Base-by-base conservation (phyloP, 352 stramenopile genomes). In the Globisporangium viniferum region DNA sequence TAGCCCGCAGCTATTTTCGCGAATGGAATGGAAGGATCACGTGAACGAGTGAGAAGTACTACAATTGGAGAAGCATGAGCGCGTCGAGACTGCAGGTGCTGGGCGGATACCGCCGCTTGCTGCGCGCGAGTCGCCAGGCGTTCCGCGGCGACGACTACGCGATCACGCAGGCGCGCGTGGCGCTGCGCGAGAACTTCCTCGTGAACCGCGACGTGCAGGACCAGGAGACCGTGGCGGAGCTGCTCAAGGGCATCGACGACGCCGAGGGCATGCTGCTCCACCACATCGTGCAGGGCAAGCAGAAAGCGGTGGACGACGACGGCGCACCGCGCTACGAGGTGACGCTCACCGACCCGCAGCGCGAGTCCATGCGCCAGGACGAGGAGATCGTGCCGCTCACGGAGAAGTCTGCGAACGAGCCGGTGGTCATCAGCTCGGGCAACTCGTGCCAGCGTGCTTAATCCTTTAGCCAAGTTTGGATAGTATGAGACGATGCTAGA, bases 191-290 rank as follows among this genome's bases (percentile, higher is more conserved):
- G 33, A 88, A 91, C 67, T 94, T 95, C 44, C 1, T 70, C 35
- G 71, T 67, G 31, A 95, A 93, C 73, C 67, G 78, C 48, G 75
- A 85, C 1, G 85, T 91, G 65, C 73, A 61, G 2, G 86, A 93
- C 65, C 53, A 66, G n/a, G 74, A 79, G 54, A 74, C 79, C 39
- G 53, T 94, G 3, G 46, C 78, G 1, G 86, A 88, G 49, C 49
- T 95, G 64, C 51, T 95, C 63, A 86, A 89, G 69, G 74, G 82
- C 69, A 89, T 95, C 62, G 80, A 90, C 65, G 88, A 95, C 53
- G 86, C 85, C 68, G 88, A 95, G 71, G 62, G 70, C 51, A 94
- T 95, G 86, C 72, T 95, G 63, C 81, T 92, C n/a, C 82, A 93
- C 72, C 77, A 95, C 73, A 94, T 95, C 59, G 88, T 95, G 12